Conservation (phyloP, 768 basidiomycete species). For the Scleroderma bovista region DNA sequence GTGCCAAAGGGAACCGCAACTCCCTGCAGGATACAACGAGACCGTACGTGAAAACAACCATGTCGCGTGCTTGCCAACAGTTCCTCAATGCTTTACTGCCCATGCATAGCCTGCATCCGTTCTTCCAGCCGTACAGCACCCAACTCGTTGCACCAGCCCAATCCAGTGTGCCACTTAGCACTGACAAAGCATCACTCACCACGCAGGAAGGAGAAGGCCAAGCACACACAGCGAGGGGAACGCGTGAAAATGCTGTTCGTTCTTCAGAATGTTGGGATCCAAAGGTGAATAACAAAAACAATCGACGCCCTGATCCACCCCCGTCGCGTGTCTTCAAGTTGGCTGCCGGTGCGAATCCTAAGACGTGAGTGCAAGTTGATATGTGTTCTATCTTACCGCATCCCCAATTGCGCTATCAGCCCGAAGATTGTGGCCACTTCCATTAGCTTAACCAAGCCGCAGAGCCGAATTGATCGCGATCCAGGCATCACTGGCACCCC, state of each 20-base stretch:
- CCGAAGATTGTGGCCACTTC: too few relatives aligned
- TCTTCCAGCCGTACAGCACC: too few relatives aligned
- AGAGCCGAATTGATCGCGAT: not conserved
- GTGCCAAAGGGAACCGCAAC: too few relatives aligned
- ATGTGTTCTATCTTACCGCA: not conserved
- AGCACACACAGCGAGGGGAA: not conserved
- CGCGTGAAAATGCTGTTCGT: not conserved
- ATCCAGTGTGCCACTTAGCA: not conserved
- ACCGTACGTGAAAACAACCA: conserved; percentile 11
- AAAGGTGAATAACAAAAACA: too few relatives aligned
- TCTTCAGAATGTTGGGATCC: not conserved
- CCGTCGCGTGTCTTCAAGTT: conserved; percentile 1
- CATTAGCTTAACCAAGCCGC: too few relatives aligned
- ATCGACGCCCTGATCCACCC: not conserved
- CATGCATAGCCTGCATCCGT: conserved; percentile 12
- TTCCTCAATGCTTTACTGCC: not conserved
- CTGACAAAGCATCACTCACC: not conserved
- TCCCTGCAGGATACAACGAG: too few relatives aligned
- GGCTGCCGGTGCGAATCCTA: not conserved
- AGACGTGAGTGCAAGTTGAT: not conserved
- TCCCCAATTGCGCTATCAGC: not conserved
- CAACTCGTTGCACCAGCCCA: too few relatives aligned
- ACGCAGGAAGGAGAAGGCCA: not conserved
- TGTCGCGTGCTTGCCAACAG: too few relatives aligned
- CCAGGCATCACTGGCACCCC: too few relatives aligned